Evolutionary conservation across 2,329 filamentous ascomycete species (phyloP).

Genomic region (Lizonia empirigonia): DNA sequence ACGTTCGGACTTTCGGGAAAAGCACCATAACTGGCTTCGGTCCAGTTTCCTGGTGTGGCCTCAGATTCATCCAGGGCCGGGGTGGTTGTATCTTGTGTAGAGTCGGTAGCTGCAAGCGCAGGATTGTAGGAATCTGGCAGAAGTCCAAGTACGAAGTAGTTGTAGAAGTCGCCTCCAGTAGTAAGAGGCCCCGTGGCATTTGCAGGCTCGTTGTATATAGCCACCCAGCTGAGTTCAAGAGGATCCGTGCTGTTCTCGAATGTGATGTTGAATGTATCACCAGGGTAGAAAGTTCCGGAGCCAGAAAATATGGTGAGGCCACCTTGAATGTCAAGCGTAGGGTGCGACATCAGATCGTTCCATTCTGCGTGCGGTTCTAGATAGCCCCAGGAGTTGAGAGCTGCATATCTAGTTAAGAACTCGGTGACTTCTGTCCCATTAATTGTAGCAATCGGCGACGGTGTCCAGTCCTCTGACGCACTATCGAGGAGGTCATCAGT

Average conservation of each 20-base stretch:
- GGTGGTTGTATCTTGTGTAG: too few relatives aligned
- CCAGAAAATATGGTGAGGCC: constrained; percentile 17
- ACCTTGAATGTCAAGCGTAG: constrained; percentile 23
- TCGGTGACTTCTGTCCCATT: constrained; percentile 28
- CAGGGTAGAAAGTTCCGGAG: constrained; percentile 45
- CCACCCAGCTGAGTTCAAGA: constrained; percentile 22
- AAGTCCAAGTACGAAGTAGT: constrained; percentile 48
- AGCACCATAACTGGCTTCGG: constrained; percentile 22
- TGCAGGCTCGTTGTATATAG: constrained; percentile 23
- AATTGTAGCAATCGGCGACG: constrained; percentile 30
- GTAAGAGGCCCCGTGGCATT: constrained; percentile 36
- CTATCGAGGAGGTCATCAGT: constrained; percentile 32
- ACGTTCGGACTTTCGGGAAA: constrained; percentile 27
- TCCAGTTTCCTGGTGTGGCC: constrained; percentile 22
- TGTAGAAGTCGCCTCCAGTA: constrained; percentile 51
- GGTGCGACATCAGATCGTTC: constrained; percentile 41
- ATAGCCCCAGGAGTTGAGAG: constrained; percentile 41
- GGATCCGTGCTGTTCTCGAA: constrained; percentile 28
- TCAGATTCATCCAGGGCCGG: too few relatives aligned
- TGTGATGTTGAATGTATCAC: constrained; percentile 30
- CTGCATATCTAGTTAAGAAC: constrained; percentile 25
- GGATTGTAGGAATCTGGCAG: constrained; percentile 24
- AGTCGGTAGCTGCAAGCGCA: too few relatives aligned
- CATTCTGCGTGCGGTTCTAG: constrained; percentile 51
- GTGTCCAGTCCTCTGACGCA: constrained; percentile 22